Evolutionary conservation across 2,329 filamentous ascomycete genomes (phyloP).

Genomic region (Cordyceps fumosorosea): DNA sequence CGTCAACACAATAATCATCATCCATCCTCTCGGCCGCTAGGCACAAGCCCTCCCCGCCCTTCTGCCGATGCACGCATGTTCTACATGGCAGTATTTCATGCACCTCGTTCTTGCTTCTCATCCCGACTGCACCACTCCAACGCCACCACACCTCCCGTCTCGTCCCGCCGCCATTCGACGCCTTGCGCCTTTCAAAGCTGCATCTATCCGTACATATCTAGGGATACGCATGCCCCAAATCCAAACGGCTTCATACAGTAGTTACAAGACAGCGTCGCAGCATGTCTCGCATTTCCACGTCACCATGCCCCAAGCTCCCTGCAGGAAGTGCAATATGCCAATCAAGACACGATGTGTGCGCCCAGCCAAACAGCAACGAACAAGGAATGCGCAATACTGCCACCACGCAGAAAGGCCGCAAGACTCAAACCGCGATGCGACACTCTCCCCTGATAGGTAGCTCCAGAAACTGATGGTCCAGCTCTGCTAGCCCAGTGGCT

Average conservation of each 20-base stretch:
- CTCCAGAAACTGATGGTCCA: not conserved
- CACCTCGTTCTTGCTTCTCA: not conserved
- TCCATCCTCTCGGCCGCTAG: not conserved
- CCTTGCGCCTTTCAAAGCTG: not conserved
- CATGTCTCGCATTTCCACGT: too few species aligned
- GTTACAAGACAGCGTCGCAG: too few species aligned
- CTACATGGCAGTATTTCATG: not conserved
- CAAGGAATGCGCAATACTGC: too few species aligned
- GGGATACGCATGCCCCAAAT: too few species aligned
- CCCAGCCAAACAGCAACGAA: too few species aligned
- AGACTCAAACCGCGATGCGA: too few species aligned
- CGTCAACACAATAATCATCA: not conserved
- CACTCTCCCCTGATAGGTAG: not conserved
- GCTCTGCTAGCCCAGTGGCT: not conserved
- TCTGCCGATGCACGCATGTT: constrained; percentile 2
- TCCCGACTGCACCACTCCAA: not conserved
- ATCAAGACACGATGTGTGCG: too few species aligned
- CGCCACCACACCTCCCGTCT: not conserved
- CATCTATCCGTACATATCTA: too few species aligned
- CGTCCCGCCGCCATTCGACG: not conserved
- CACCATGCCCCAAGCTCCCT: too few species aligned
- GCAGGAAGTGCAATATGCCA: too few species aligned
- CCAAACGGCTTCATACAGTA: too few species aligned
- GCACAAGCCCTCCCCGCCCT: not conserved
- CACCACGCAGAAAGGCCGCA: too few species aligned